Conservation (phyloP, 208 protist genomes). For the Acanthamoeba sp. region DNA sequence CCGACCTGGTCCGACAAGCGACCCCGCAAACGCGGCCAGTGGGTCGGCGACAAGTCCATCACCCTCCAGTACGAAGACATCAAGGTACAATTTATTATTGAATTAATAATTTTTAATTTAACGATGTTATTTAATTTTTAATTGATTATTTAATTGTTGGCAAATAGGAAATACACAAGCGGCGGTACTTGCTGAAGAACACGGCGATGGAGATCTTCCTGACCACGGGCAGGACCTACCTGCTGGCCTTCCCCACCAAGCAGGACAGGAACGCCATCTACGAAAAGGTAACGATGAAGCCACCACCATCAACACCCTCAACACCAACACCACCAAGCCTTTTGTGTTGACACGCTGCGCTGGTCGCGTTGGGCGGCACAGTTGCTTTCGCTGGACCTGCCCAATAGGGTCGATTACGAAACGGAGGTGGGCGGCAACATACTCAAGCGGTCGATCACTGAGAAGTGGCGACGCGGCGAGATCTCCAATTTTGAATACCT, state of each 20-base stretch:
- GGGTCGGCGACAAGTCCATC: conserved; percentile 56
- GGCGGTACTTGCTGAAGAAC: conserved; percentile 92
- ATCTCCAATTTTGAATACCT: conserved; percentile 99
- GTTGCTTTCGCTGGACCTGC: conserved; percentile 81
- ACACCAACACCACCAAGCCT: neutral
- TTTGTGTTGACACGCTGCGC: too few species aligned
- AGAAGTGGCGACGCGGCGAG: conserved; percentile 94
- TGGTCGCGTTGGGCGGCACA: neutral
- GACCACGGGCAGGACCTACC: conserved; percentile 89
- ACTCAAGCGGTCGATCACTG: neutral
- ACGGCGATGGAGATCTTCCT: conserved; percentile 94
- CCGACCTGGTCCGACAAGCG: neutral
- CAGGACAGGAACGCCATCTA: conserved; percentile 79
- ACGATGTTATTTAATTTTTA: conserved; percentile 66
- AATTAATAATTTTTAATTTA: too few species aligned
- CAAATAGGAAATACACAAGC: conserved; percentile 30
- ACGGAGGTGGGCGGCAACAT: conserved; percentile 66
- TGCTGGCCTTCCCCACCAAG: conserved; percentile 90
- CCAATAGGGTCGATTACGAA: conserved; percentile 86
- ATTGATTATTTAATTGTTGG: conserved; percentile 83
- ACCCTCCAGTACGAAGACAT: conserved; percentile 49
- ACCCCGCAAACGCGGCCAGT: conserved; percentile 14
- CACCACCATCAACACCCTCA: neutral
- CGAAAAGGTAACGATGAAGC: conserved; percentile 4
- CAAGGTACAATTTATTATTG: neutral